Conservation (phyloP, 345 rosid genomes). For the Raphanus raphanistrum region DNA sequence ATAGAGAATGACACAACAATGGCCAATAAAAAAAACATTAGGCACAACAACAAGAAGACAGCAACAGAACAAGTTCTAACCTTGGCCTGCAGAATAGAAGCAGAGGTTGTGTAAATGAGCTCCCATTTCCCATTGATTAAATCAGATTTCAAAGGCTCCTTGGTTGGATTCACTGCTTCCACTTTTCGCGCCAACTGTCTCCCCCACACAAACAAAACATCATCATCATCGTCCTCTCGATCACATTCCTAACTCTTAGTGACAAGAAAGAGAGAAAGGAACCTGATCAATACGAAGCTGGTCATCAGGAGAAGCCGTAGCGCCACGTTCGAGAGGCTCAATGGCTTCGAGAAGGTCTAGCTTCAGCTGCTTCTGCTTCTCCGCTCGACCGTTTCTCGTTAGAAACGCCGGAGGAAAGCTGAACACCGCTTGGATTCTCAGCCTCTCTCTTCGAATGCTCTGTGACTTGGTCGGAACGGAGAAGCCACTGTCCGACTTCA, state of each 20-base stretch:
- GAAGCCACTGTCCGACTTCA: slow-evolving; percentile 26
- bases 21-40: not conserved
- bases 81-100: slow-evolving; percentile 77
- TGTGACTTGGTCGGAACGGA: slow-evolving; percentile 19
- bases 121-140: slow-evolving; percentile 90
- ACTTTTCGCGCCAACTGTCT: slow-evolving; percentile 70
- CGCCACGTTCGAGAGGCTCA: slow-evolving; percentile 74
- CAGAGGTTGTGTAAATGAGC: slow-evolving; percentile 86
- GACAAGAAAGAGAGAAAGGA: not conserved
- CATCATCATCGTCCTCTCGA: not conserved
- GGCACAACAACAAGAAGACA: not conserved
- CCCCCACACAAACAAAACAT: not conserved
- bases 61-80: slow-evolving; percentile 30
- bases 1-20: slow-evolving; percentile 14
- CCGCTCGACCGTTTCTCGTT: slow-evolving; percentile 59
- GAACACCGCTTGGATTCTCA: slow-evolving; percentile 44
- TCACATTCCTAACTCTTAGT: not conserved
- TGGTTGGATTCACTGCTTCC: slow-evolving; percentile 75
- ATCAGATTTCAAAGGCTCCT: slow-evolving; percentile 75
- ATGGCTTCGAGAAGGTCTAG: slow-evolving; percentile 76
- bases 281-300: slow-evolving; percentile 77
- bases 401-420: slow-evolving; percentile 84
- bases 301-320: slow-evolving; percentile 74
- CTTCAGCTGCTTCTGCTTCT: slow-evolving; percentile 52
- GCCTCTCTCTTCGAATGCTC: slow-evolving; percentile 27